phyloP scores from a whole-genome alignment of 805 yeast genomes.

The Saturnispora halmiae region DNA sequence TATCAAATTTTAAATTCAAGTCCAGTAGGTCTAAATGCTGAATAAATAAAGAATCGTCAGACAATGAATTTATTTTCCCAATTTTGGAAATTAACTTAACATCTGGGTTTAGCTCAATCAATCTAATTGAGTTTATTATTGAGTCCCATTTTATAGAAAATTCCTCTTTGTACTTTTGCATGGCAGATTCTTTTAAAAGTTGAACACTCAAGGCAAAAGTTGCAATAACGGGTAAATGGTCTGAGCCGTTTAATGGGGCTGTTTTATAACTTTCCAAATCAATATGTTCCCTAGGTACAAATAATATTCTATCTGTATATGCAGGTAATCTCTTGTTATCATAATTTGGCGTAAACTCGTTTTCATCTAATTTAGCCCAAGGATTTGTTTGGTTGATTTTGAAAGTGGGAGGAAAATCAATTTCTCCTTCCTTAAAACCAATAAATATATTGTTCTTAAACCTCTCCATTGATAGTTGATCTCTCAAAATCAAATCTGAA shows the following conservation, averaged over 20 bases:
- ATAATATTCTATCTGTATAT: constrained; percentile 50
- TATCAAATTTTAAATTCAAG: background rate
- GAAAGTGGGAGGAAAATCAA: constrained; percentile 47
- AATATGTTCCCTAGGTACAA: constrained; percentile 21
- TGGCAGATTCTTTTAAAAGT: constrained; percentile 30
- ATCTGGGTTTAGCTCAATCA: constrained; percentile 33
- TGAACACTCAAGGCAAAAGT: constrained; percentile 27
- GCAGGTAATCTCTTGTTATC: constrained; percentile 40
- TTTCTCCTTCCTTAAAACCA: constrained; percentile 40
- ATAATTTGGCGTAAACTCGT: constrained; percentile 11
- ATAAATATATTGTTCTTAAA: constrained; percentile 29
- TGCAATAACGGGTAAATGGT: constrained; percentile 47
- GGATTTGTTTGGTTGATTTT: constrained; percentile 22
- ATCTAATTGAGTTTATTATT: constrained; percentile 21
- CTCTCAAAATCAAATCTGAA: constrained; percentile 32
- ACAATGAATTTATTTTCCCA: background rate
- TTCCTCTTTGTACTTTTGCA: constrained; percentile 26
- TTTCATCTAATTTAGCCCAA: background rate
- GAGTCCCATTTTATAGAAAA: constrained; percentile 28
- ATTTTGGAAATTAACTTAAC: constrained; percentile 3
- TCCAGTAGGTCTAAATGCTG: background rate
- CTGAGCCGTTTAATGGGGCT: constrained; percentile 31
- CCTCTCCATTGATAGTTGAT: constrained; percentile 34
- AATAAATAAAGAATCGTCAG: constrained; percentile 1
- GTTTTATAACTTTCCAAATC: constrained; percentile 16